Evolutionary conservation across 192 early-diverging fungal species (phyloP), one percentile per base, ranked within the genome.

Genomic region (Linnemannia elongata): DNA sequence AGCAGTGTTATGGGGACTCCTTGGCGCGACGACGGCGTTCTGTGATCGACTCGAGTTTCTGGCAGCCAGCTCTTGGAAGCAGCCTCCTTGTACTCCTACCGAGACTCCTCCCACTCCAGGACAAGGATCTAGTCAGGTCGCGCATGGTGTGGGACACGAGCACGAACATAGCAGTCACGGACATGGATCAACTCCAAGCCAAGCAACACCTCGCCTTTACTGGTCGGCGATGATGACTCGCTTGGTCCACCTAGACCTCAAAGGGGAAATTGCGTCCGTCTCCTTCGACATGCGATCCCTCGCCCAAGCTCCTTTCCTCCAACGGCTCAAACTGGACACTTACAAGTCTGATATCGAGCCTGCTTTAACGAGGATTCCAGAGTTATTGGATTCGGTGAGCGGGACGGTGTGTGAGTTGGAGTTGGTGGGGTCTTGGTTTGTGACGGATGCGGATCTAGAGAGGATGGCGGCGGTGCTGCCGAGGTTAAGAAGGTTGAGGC

Each of bases 371-470:
- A 68, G 55, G 27, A 13, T 82, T 0, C n/a, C 69, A 0, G 22
- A n/a, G 4, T 6, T 82, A 30, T n/a, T 82, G n/a, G 52, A 75
- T 9, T 38, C 71, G 9, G 69, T 76, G 9, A 20, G 66, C 1
- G 33, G 35, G 18, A 42, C 45, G 27, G 41, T 82, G 15, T 45
- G 52, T 2, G 74, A 76, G 5, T 30, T 82, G 7, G 80, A 82
- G 45, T 60, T 82, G 17, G 33, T 45, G 4, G 80, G 80, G n/a
- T 54, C 27, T 7, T 82, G 80, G 80, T 55, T 35, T 22, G 52
- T 82, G 5, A 63, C 75, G 27, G 74, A 82, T 36, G 6, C n/a
- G 24, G 54, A 76, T 13, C 4, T 82, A 38, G 60, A 82, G 3
- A n/a, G 38, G 33, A 72, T 82, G 38, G 30, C 17, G 12, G 35